Conservation (phyloP, 805 yeast genomes). For the Candida stauntonica region DNA sequence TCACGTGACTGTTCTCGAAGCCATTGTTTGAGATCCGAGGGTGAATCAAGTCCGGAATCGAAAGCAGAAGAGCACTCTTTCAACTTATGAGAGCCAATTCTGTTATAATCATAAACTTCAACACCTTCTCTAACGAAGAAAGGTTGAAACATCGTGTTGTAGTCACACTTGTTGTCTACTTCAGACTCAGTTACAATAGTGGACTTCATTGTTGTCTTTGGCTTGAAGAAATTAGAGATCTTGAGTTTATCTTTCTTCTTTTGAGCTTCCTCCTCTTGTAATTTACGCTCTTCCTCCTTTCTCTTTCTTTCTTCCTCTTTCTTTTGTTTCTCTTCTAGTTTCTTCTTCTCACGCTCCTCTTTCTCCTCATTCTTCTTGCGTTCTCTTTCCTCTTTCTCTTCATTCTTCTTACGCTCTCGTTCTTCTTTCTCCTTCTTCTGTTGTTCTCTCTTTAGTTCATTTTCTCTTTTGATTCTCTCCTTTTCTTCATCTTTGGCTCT, state of each 20-base stretch:
- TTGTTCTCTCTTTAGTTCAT: conserved; percentile 3
- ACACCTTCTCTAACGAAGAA: conserved; percentile 36
- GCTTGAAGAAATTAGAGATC: conserved; percentile 30
- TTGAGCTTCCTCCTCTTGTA: conserved; percentile 34
- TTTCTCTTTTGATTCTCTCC: conserved; percentile 13
- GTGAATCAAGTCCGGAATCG: conserved; percentile 9
- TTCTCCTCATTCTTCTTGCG: conserved; percentile 24
- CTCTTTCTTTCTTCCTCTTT: too few relatives aligned
- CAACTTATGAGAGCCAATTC: background rate
- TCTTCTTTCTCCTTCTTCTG: conserved; percentile 32
- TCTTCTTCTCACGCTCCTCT: conserved; percentile 23
- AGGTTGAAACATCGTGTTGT: conserved; percentile 8
- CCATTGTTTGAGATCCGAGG: conserved; percentile 10
- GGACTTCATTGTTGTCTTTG: conserved; percentile 23
- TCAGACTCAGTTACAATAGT: conserved; percentile 2
- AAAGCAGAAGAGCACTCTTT: conserved; percentile 6
- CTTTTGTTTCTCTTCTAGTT: conserved; percentile 28
- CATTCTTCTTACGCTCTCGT: conserved; percentile 27
- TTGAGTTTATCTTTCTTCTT: conserved; percentile 29
- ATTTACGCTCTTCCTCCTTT: conserved; percentile 34
- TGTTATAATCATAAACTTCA: conserved; percentile 17
- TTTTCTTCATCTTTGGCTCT: conserved; percentile 20
- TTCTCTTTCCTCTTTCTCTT: conserved; percentile 21
- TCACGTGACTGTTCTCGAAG: conserved; percentile 1
- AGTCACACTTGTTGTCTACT: conserved; percentile 25